Evolutionary conservation across 495 filamentous ascomycete species (phyloP), one percentile per base, ranked within the genome.

Genomic region (Trichodelitschia bisporula): DNA sequence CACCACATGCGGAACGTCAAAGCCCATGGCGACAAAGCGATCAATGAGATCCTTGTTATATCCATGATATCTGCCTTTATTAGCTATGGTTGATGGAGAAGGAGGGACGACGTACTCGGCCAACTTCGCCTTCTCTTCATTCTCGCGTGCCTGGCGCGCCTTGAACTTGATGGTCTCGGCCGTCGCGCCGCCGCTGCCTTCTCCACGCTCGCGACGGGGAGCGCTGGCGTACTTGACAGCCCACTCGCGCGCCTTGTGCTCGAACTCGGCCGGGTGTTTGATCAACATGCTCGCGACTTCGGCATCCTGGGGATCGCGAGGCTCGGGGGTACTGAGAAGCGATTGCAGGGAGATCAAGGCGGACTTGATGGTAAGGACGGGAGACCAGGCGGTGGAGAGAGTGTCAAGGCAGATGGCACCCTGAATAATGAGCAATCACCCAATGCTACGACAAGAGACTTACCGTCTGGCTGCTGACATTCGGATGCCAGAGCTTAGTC

Each of bases 391-490:
- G 19, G 64, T 56, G 9, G 77, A 73, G 12, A 97, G 66, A 0
- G 83, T 97, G 44, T 97, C 86, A 27, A 97, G 72, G 48, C 86
- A 97, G 46, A 97, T 97, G 13, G 86, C 89, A 12, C 86, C 86
- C 84, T 93, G 30, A 4, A 12, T 33, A n/a, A n/a, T n/a, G n/a
- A n/a, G n/a, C n/a, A n/a, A 12, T 23, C 36, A 30, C 29, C 30
- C 17, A 27, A 31, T 15, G 29, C 23, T 10, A 15, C 27, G 14
- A 29, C 8, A 21, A 4, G 5, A 10, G 6, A 19, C 72, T 46
- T 53, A 92, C 83, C 29, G 86, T 97, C 49, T 91, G 77, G 43
- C 73, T 83, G 62, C 72, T 82, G 53, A 97, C 67, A 51, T 97
- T 97, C 19, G 86, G 86, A 53, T 97, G 86, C 89, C 89, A 97